These are phyloP conservation scores for Leonotis leonurus DNA, from an alignment of 257 asterid species.

Conservation along the genomic window DNA sequence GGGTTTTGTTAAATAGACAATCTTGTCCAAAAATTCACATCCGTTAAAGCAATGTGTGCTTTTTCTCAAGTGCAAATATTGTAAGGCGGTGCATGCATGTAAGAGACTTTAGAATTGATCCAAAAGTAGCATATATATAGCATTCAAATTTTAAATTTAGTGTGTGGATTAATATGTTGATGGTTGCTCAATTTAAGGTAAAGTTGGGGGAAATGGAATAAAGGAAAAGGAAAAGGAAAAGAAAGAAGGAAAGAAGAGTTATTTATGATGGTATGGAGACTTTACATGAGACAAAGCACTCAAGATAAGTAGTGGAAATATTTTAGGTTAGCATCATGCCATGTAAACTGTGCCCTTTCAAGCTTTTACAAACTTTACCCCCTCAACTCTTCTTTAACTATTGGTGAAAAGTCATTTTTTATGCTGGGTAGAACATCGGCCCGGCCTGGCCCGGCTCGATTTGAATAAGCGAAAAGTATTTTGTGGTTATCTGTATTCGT, in stretches of 20 bases:
- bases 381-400: not conserved
- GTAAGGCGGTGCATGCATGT: no score
- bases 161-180: not conserved
- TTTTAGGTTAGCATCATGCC: no score
- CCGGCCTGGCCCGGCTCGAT: no score
- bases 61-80: no score
- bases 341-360: conserved; percentile 14
- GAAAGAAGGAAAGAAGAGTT: no score
- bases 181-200: not conserved
- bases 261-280: no score
- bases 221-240: not conserved
- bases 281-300: conserved; percentile 13
- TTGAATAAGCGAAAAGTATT: conserved; percentile 26
- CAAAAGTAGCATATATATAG: conserved; percentile 1
- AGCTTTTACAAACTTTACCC: no score
- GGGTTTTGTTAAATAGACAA: no score
- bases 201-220: not conserved
- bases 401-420: not conserved
- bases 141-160: not conserved
- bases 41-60: no score
- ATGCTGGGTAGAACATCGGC: no score
- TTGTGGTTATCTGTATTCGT: no score
- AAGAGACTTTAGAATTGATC: not conserved
- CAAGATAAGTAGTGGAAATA: conserved; percentile 14
- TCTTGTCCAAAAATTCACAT: no score